Evolutionary conservation across 2,329 filamentous ascomycete genomes (phyloP), one percentile per base, ranked within the genome.

Genomic region (Penicillium aurantiogriseum): DNA sequence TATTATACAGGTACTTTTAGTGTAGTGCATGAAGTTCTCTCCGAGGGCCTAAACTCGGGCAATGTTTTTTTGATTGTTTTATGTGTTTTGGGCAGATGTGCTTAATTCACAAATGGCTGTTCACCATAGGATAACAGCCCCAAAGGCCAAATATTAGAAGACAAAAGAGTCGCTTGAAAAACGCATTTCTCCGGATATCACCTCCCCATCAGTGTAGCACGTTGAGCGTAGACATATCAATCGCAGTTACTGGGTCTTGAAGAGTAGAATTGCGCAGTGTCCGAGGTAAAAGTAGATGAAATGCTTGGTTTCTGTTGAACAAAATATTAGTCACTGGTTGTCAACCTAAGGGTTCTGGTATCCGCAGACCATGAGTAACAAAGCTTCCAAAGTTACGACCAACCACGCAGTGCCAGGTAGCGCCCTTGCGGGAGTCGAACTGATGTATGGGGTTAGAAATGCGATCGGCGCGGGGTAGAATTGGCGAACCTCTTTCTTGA

Each of bases 231-330:
- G 29, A 36, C 15, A 27, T 35, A 45, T 33, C 39, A 42, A 36
- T 53, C 29, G 21, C n/a, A 49, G 61, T 67, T 70, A 97, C 85
- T 97, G 93, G 40, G 94, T 99, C 85, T 99, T 99, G 87, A 97
- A 99, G 52, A 99, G 87, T 56, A 99, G 85, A 74, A 99, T 97
- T 59, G 94, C 94, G 77, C 92, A 97, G 83, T 97, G 94, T 54
- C 94, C 94, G 59, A 99, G 89, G 81, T 99, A 99, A 82, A 99
- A 99, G 82, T 99, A 99, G 76, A 99, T 97, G 82, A 99, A 99
- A 79, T 99, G 94, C 81, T 97, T 97, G 29, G 94, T 97, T 78
- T 97, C 94, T 97, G 80, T 36, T 15, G 36, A 46, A 39, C 38
- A 42, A 9, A 3, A 45, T 56, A 43, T 56, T 23, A 63, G 71